phyloP scores from a whole-genome alignment of 2,329 filamentous ascomycete species.

The Scedosporium aurantiacum region DNA sequence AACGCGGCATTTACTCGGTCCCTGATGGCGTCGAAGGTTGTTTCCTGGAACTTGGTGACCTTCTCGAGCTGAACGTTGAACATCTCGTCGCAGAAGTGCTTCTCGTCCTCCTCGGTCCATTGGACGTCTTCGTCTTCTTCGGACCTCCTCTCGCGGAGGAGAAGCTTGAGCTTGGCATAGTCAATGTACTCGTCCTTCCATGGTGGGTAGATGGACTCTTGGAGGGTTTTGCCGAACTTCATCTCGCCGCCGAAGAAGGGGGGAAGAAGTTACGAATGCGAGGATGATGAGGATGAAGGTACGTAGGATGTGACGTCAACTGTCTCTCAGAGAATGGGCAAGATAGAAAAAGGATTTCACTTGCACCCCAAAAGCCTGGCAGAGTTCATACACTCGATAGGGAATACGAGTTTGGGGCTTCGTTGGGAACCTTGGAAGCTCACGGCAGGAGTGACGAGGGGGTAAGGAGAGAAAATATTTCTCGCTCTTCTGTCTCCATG shows the following conservation, averaged over 20 bases:
- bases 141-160: conserved; percentile 65
- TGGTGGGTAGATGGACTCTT: conserved; percentile 66
- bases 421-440: background rate
- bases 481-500: background rate
- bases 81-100: conserved; percentile 85
- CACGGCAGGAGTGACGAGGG: background rate
- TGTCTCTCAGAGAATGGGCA: background rate
- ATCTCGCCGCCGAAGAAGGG: conserved; percentile 33
- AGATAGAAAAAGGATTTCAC: background rate
- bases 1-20: conserved; percentile 44
- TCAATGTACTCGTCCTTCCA: conserved; percentile 95
- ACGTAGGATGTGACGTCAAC: background rate
- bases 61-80: conserved; percentile 93
- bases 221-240: conserved; percentile 88
- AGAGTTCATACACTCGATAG: background rate
- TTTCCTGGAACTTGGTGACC: conserved; percentile 78
- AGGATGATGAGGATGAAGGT: background rate
- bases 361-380: background rate
- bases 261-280: background rate
- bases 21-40: conserved; percentile 53
- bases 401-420: no score
- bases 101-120: conserved; percentile 94
- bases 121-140: conserved; percentile 51
- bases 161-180: conserved; percentile 82
- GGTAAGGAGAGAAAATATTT: background rate